phyloP scores from a whole-genome alignment of 352 stramenopile species.

The Globisporangium middletonii region DNA sequence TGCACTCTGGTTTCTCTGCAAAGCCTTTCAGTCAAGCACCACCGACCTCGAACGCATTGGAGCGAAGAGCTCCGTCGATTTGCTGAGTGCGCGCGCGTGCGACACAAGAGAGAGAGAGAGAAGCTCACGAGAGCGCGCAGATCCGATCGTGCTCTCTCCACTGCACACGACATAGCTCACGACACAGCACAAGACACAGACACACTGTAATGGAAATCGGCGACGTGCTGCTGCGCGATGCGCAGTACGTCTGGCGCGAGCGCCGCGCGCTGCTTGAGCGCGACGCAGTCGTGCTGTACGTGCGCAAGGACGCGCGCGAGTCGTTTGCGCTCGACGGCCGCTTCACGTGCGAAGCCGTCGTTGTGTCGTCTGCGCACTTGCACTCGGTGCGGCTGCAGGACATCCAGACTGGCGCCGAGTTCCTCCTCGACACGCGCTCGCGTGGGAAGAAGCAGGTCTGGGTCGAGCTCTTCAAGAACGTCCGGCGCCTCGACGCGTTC shows the following conservation, averaged over 20 bases:
- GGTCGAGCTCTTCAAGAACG: constrained; percentile 39
- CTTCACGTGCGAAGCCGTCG: constrained; percentile 40
- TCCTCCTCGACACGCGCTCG: constrained; percentile 33
- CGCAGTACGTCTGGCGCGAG: constrained; percentile 44
- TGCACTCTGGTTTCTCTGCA: too few relatives aligned
- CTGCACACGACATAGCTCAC: too few relatives aligned
- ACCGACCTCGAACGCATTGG: too few relatives aligned
- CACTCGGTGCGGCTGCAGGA: constrained; percentile 46
- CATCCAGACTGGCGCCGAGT: constrained; percentile 31
- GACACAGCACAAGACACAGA: not conserved
- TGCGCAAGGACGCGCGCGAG: constrained; percentile 18
- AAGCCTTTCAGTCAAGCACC: too few relatives aligned
- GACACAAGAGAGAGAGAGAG: too few relatives aligned
- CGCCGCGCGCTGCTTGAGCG: constrained; percentile 26
- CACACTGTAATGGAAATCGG: constrained; percentile 34
- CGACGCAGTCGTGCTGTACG: constrained; percentile 29
- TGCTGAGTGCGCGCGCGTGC: too few relatives aligned
- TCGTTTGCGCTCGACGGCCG: constrained; percentile 33
- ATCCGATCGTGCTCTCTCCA: too few relatives aligned
- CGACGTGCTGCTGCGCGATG: constrained; percentile 37
- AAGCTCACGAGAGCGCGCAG: too few relatives aligned
- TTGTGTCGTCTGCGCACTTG: constrained; percentile 56
- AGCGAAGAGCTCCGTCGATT: too few relatives aligned
- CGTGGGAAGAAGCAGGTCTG: constrained; percentile 49
- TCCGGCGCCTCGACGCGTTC: constrained; percentile 14